Evolutionary conservation across 2,329 filamentous ascomycete species (phyloP).

Genomic region (Penicillium olsonii): DNA sequence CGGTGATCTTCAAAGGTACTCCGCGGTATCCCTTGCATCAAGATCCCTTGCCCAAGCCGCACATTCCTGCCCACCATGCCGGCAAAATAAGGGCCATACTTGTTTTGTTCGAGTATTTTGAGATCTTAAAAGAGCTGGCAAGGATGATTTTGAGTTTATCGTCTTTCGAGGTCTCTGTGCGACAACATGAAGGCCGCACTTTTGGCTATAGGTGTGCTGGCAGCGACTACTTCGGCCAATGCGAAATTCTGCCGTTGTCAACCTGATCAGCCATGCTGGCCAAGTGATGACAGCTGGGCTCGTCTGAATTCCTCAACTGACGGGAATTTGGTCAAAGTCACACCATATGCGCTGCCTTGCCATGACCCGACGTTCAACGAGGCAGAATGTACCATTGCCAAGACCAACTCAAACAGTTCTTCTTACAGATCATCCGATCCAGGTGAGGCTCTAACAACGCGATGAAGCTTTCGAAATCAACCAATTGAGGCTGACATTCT

Average conservation of each 20-base stretch:
- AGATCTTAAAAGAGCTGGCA: neutral
- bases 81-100: neutral
- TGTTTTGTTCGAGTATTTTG: neutral
- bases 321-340: neutral
- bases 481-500: neutral
- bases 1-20: neutral
- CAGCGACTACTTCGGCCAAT: neutral
- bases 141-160: neutral
- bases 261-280: constrained; percentile 7
- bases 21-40: neutral
- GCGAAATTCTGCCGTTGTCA: constrained; percentile 2
- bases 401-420: neutral
- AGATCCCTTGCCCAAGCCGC: neutral
- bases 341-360: neutral
- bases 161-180: neutral
- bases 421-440: neutral
- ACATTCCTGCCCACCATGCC: neutral
- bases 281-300: neutral
- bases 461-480: no score
- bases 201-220: neutral
- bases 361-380: neutral
- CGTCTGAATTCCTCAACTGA: neutral
- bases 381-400: neutral
- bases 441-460: neutral
- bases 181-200: neutral